phyloP scores from a whole-genome alignment of 208 protist species.

The Wallacemonas sp. region DNA sequence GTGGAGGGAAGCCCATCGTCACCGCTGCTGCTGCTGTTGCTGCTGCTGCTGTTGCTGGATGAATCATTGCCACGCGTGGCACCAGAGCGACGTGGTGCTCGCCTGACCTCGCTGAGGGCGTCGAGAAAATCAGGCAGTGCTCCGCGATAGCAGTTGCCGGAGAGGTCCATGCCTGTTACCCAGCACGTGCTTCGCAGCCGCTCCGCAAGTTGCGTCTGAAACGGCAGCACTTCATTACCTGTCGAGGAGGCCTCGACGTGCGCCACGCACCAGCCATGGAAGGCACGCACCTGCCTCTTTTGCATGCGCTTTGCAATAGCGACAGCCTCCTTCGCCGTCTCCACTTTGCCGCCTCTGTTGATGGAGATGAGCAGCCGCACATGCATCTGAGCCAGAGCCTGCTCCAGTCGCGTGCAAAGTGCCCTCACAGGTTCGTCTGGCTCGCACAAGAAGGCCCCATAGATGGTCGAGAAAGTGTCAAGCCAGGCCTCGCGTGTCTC shows the following conservation, averaged over 20 bases:
- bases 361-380: constrained; percentile 81
- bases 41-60: too few relatives aligned
- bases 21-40: too few relatives aligned
- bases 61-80: too few relatives aligned
- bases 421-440: too few relatives aligned
- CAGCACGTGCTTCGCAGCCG: constrained; percentile 63
- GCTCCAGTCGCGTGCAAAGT: constrained; percentile 11
- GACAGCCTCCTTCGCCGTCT: constrained; percentile 38
- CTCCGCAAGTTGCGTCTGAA: not conserved
- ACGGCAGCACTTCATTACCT: not conserved
- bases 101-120: too few relatives aligned
- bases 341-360: constrained; percentile 48
- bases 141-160: constrained; percentile 87
- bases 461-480: constrained; percentile 21
- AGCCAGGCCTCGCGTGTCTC: not conserved
- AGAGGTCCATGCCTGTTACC: constrained; percentile 85
- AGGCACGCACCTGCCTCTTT: constrained; percentile 37
- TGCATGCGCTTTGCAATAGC: constrained; percentile 45
- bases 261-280: constrained; percentile 35
- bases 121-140: constrained; percentile 46
- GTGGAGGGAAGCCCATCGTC: not conserved
- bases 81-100: too few relatives aligned
- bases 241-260: not conserved
- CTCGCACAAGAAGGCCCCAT: constrained; percentile 5
- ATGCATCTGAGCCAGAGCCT: constrained; percentile 42